A percentile compares a stretch with the other conserved stretches of the same genome.
Conservation (phyloP, 129 eudicot genomes). For the Ambrosia artemisiifolia region DNA sequence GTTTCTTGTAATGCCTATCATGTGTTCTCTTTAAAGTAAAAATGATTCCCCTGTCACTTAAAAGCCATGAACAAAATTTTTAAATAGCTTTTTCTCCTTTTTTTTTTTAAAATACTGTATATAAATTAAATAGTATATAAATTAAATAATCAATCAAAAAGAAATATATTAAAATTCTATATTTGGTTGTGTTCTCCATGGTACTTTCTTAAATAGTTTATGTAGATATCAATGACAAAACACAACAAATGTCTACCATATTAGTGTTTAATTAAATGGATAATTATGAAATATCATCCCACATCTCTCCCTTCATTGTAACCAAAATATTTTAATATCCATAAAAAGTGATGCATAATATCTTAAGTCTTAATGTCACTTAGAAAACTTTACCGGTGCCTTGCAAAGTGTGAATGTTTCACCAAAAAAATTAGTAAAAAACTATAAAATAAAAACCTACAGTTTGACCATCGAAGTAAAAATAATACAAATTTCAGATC, state of each 20-base stretch:
- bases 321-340: background rate
- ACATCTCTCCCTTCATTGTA: background rate
- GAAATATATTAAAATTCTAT: background rate
- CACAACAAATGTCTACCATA: background rate
- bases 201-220: background rate
- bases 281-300: background rate
- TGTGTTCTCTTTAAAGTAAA: slow-evolving; percentile 27
- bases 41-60: slow-evolving; percentile 30
- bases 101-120: background rate
- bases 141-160: background rate
- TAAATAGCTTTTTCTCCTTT: slow-evolving; percentile 1
- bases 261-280: background rate
- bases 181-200: slow-evolving; percentile 15
- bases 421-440: background rate
- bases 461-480: background rate
- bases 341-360: background rate
- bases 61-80: slow-evolving; percentile 15
- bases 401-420: background rate
- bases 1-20: slow-evolving; percentile 22
- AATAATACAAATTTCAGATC: background rate
- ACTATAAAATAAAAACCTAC: no score
- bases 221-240: background rate
- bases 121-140: background rate
- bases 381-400: background rate
- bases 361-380: background rate